A percentile compares a stretch with the other conserved stretches of the same genome.
phyloP scores from a whole-genome alignment of 768 basidiomycete species.

The Amanita jacksonii region DNA sequence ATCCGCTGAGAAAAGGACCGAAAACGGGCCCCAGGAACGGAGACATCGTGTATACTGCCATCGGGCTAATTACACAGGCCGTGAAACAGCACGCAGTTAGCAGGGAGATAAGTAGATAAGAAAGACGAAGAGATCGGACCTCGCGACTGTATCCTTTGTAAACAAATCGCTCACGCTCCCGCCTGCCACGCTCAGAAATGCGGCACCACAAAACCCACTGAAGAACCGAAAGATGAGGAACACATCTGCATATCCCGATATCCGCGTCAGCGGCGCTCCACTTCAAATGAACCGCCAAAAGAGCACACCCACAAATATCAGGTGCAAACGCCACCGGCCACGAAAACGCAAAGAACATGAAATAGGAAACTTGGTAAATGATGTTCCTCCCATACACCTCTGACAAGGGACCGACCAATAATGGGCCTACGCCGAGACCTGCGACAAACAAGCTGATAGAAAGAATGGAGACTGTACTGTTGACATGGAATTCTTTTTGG shows the following conservation, averaged over 20 bases:
- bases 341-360: slow-evolving; percentile 50
- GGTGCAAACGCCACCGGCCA: slow-evolving; percentile 71
- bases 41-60: slow-evolving; percentile 45
- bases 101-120: too few relatives aligned
- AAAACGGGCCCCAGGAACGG: slow-evolving; percentile 44
- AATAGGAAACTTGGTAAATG: slow-evolving; percentile 55
- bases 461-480: slow-evolving; percentile 37
- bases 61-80: slow-evolving; percentile 24
- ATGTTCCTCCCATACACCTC: slow-evolving; percentile 58
- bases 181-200: slow-evolving; percentile 48
- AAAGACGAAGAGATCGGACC: slow-evolving; percentile 23
- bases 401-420: slow-evolving; percentile 43
- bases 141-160: slow-evolving; percentile 46
- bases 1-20: slow-evolving; percentile 53
- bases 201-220: slow-evolving; percentile 45
- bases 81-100: too few relatives aligned
- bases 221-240: slow-evolving; percentile 27
- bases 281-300: neutral
- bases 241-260: neutral
- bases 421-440: slow-evolving; percentile 45
- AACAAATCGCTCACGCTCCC: slow-evolving; percentile 51
- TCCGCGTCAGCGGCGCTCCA: neutral
- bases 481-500: slow-evolving; percentile 37
- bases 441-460: slow-evolving; percentile 51
- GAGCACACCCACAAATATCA: slow-evolving; percentile 38